Evolutionary conservation across 2,329 filamentous ascomycete genomes (phyloP).

Genomic region (Sarocladium kiliense): DNA sequence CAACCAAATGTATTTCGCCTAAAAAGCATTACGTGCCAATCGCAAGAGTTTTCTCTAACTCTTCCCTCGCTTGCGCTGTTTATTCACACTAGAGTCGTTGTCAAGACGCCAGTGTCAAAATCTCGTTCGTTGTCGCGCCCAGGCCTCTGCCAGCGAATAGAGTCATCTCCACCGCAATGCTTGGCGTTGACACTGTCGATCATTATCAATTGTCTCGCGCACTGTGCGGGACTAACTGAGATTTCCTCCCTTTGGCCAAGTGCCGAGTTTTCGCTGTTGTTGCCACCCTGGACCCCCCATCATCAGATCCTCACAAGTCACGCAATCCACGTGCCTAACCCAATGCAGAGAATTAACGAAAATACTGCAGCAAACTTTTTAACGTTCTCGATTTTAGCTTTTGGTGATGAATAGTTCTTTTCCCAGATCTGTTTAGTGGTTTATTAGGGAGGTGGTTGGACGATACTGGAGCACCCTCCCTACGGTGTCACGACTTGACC

Average conservation of each 20-base stretch:
- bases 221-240: background rate
- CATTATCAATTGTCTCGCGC: background rate
- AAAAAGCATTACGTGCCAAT: background rate
- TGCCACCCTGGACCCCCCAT: slow-evolving; percentile 32
- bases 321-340: no score
- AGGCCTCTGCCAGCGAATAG: background rate
- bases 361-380: no score
- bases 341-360: no score
- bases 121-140: background rate
- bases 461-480: no score
- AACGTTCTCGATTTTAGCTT: no score
- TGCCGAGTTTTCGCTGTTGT: background rate
- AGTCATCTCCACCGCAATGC: background rate
- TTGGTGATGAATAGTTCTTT: no score
- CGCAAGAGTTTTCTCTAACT: background rate
- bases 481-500: no score
- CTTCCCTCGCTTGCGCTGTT: background rate
- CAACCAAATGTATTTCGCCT: no score
- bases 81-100: no score
- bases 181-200: slow-evolving; percentile 7
- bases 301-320: slow-evolving; percentile 15
- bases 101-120: background rate
- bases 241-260: background rate
- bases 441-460: no score
- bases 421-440: no score